Conservation (phyloP, 2,329 filamentous ascomycete genomes). For the Zasmidium angulare region DNA sequence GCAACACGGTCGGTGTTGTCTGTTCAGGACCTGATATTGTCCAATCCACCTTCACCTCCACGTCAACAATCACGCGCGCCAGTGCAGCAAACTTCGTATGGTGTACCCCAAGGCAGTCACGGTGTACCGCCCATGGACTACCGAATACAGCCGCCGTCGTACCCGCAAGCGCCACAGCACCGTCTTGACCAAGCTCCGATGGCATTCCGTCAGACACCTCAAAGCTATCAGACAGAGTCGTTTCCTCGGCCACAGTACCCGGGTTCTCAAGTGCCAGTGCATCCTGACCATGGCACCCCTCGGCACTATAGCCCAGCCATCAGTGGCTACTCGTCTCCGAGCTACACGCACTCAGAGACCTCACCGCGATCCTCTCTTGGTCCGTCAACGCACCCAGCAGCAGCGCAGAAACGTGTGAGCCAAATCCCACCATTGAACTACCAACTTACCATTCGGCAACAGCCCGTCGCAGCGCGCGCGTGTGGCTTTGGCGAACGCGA, state of each 20-base stretch:
- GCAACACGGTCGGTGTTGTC: slow-evolving; percentile 22
- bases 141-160: slow-evolving; percentile 30
- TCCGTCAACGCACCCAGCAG: slow-evolving; percentile 7
- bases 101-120: slow-evolving; percentile 10
- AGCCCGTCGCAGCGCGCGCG: slow-evolving; percentile 73
- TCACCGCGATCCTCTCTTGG: slow-evolving; percentile 26
- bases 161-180: slow-evolving; percentile 15
- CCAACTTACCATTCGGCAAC: slow-evolving; percentile 67
- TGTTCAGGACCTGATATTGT: slow-evolving; percentile 28
- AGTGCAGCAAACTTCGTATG: slow-evolving; percentile 28
- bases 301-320: slow-evolving; percentile 18
- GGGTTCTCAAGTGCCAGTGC: slow-evolving; percentile 12
- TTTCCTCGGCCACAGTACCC: slow-evolving; percentile 12
- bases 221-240: slow-evolving; percentile 9
- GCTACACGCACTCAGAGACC: slow-evolving; percentile 26
- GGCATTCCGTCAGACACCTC: slow-evolving; percentile 12
- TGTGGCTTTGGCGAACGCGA: slow-evolving; percentile 84
- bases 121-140: slow-evolving; percentile 13
- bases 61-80: slow-evolving; percentile 7
- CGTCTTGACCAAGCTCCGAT: slow-evolving; percentile 18
- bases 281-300: slow-evolving; percentile 8
- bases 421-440: slow-evolving; percentile 38
- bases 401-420: slow-evolving; percentile 6
- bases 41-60: slow-evolving; percentile 34
- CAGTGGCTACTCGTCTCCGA: slow-evolving; percentile 24